Base-by-base conservation (phyloP, 2,329 filamentous ascomycete genomes). In the Ceratocystiopsis brevicomis region DNA sequence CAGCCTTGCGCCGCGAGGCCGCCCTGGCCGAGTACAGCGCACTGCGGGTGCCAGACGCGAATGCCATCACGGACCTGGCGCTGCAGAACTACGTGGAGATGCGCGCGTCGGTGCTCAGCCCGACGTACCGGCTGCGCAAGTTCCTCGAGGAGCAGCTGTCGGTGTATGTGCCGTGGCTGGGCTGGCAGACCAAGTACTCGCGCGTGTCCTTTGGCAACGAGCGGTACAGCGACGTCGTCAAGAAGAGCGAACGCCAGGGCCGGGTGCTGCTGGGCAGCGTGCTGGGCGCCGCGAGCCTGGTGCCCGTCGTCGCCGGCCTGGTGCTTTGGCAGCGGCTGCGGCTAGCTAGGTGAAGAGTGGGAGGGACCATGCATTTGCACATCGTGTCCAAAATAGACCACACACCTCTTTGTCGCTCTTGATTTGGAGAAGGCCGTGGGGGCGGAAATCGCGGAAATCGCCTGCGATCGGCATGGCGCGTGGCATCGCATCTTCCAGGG, bases 201-300 rank as follows among this genome's bases (percentile, higher is more conserved):
- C 72, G 88, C 17, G 79, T 98, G 10, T 94, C 86, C 51, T 98
- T 98, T 57, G 84, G 84, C 46, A 95, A 94, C 54, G 81, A 93
- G 61, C 67, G 82, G 17, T 98, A 98, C 59, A 83, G 81, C 0
- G 79, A 92, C 47, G 81, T 96, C 4, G 70, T 85, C 33, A 65
- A 63, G 36, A 73, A 71, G 50, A 84, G 80, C 45, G 71, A 79
- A 44, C 61, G 71, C 44, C 86, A 94, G 58, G 76, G 79, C 3
- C 64, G 62, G 48, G 58, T 81, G 6, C 60, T 86, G 32, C 59
- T 71, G 39, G 56, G 60, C 12, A 58, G 59, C 5, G 59, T 72
- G 37, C 50, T 64, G 11, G 57, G 51, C 8, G 47, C 49, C 1
- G 47, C 57, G 1, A 55, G 56, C 0, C 14, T 57, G 43, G 25